Percentiles rank a stretch among this genome's conserved stretches.
phyloP scores from a whole-genome alignment of 345 rosid genomes.

The Corchorus olitorius region DNA sequence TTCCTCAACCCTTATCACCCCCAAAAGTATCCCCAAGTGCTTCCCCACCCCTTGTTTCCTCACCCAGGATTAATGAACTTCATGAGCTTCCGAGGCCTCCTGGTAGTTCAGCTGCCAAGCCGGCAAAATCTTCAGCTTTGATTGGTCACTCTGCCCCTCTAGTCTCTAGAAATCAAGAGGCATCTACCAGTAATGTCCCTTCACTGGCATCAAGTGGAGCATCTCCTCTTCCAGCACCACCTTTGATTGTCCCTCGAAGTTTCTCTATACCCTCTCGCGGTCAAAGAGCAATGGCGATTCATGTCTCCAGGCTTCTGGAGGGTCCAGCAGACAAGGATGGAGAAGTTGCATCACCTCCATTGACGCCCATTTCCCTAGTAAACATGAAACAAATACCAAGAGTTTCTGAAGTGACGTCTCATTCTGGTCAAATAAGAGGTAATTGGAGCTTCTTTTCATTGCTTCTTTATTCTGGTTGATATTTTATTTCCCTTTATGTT shows the following conservation, averaged over 20 bases:
- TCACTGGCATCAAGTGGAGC: conserved; percentile 45
- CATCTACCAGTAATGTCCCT: conserved; percentile 39
- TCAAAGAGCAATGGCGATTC: conserved; percentile 63
- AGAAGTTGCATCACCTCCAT: conserved; percentile 68
- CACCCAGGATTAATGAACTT: conserved; percentile 82
- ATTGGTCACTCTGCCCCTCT: conserved; percentile 92
- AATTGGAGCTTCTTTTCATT: conserved; percentile 23
- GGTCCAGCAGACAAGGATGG: conserved; percentile 45
- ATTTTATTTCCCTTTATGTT: not conserved
- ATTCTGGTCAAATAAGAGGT: conserved; percentile 75
- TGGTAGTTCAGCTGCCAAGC: conserved; percentile 42
- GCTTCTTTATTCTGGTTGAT: not conserved
- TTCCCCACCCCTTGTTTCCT: conserved; percentile 80
- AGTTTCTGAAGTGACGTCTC: conserved; percentile 44
- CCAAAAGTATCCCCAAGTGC: conserved; percentile 76
- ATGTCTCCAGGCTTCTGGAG: conserved; percentile 44
- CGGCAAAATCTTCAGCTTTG: conserved; percentile 50
- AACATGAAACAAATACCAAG: conserved; percentile 38
- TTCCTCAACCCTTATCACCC: conserved; percentile 55
- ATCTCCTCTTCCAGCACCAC: conserved; percentile 86
- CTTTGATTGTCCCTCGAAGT: conserved; percentile 62
- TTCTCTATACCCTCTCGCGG: conserved; percentile 85
- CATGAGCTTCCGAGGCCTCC: conserved; percentile 99
- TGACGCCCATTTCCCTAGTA: conserved; percentile 70
- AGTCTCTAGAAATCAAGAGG: conserved; percentile 61